A percentile compares a stretch with the other conserved stretches of the same genome.
Conservation (phyloP, 345 rosid genomes). For the Corymbia maculata region DNA sequence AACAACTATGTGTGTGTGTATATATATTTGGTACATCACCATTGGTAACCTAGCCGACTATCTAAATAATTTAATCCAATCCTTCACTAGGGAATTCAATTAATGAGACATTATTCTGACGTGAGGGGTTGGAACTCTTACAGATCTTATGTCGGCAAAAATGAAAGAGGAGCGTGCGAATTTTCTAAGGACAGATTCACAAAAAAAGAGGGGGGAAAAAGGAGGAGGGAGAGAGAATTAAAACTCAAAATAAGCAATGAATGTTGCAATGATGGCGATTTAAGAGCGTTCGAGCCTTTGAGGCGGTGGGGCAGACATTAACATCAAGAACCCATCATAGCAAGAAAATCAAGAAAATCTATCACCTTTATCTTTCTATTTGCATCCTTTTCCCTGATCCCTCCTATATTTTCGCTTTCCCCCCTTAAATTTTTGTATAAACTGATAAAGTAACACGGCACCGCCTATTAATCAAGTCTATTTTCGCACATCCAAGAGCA, state of each 20-base stretch:
- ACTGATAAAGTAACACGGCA: background rate
- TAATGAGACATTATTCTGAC: background rate
- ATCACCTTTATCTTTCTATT: background rate
- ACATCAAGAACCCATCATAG: background rate
- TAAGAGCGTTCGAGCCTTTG: background rate
- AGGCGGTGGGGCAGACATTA: background rate
- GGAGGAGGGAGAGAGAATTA: background rate
- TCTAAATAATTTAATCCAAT: background rate
- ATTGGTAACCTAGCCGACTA: background rate
- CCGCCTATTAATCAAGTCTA: background rate
- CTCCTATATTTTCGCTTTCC: background rate
- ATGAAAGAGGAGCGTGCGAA: background rate
- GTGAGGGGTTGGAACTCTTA: background rate
- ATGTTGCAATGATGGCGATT: background rate
- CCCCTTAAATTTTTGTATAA: background rate
- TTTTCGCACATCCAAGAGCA: background rate
- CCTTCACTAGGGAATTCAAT: background rate
- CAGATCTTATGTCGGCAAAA: background rate
- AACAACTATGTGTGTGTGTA: background rate
- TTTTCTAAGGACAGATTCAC: background rate
- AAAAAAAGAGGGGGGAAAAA: background rate
- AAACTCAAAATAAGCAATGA: background rate
- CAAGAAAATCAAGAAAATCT: background rate
- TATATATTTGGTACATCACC: background rate
- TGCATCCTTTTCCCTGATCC: background rate